These are phyloP conservation scores for Allium cepa DNA, from an alignment of 106 monocot species.

Conservation along the genomic window DNA sequence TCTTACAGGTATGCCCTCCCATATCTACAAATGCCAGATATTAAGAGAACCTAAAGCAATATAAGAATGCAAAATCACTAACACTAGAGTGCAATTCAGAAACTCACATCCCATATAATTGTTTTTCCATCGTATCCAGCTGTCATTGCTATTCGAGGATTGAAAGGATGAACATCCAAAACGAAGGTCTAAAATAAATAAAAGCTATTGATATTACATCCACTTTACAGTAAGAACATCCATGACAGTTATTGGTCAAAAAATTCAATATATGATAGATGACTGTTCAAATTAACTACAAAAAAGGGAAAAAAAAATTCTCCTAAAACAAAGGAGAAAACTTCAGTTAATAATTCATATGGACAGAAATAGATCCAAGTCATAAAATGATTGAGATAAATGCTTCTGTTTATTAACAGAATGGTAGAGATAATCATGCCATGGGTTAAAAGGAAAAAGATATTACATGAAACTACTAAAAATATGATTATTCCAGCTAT, in stretches of 20 bases:
- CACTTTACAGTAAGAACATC: neutral
- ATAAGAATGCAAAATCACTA: neutral
- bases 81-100: conserved; percentile 4
- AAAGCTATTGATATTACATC: no score
- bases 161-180: conserved; percentile 99
- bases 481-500: no score
- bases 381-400: no score
- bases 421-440: no score
- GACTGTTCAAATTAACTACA: neutral
- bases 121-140: conserved; percentile 99
- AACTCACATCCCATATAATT: conserved; percentile 69
- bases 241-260: neutral
- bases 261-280: neutral
- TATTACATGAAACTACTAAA: no score
- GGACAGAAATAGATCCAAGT: no score
- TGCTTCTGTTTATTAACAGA: no score
- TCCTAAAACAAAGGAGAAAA: no score
- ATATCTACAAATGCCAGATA: conserved; percentile 51
- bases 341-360: no score
- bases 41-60: conserved; percentile 3
- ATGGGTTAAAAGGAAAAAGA: no score
- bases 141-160: conserved; percentile 99
- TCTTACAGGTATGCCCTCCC: conserved; percentile 92
- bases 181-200: conserved; percentile 72
- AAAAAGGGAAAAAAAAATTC: neutral